Conservation (phyloP, 257 asterid species). For the Solanum chilense region DNA sequence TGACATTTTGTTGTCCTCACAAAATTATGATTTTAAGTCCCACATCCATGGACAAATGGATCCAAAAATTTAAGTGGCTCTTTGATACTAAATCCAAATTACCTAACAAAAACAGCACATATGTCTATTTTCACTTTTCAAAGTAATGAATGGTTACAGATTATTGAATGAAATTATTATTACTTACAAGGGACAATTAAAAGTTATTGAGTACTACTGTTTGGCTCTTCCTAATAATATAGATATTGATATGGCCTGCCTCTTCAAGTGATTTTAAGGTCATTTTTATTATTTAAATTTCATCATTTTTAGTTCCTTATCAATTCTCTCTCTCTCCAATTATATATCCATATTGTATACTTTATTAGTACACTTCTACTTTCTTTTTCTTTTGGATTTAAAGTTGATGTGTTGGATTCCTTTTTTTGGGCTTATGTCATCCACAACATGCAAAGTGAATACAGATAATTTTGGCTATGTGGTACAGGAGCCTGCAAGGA, state of each 20-base stretch:
- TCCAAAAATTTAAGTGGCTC: not conserved
- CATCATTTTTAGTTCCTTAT: not conserved
- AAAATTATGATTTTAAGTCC: not conserved
- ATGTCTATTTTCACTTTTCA: not conserved
- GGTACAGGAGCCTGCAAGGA: not conserved
- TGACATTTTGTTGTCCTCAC: constrained; percentile 20
- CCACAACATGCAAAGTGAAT: not conserved
- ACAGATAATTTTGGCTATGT: not conserved
- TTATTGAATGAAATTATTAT: not conserved
- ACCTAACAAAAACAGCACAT: not conserved
- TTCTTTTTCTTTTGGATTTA: not conserved
- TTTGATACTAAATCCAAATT: constrained; percentile 2
- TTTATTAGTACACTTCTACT: not conserved
- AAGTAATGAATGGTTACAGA: constrained; percentile 9
- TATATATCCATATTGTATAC: not conserved
- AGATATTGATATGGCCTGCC: constrained; percentile 7
- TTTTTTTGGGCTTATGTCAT: not conserved
- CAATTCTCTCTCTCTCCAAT: not conserved
- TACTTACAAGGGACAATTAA: not conserved
- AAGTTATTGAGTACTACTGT: not conserved
- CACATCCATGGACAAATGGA: not conserved
- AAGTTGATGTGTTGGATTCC: not conserved
- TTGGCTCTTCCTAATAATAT: not conserved
- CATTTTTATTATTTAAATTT: not conserved
- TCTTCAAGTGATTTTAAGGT: constrained; percentile 21